Evolutionary conservation across 192 early-diverging fungal species (phyloP).

Genomic region (Glomus cerebriforme): DNA sequence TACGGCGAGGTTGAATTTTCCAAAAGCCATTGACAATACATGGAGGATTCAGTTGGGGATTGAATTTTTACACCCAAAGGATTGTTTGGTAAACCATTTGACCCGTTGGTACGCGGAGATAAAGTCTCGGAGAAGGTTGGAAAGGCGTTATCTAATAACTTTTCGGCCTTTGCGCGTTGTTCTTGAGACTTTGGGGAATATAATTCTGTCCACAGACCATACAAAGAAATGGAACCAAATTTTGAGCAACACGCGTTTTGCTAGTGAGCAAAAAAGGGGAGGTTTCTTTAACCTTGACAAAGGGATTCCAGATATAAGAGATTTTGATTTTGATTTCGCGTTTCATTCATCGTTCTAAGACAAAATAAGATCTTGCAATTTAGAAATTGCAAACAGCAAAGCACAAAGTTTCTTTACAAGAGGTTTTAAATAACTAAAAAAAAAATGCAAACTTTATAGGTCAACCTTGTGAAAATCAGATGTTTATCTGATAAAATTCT

Average conservation of each 20-base stretch:
- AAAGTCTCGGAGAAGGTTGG: slow-evolving; percentile 76
- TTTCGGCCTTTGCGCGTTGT: slow-evolving; percentile 68
- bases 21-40: slow-evolving; percentile 58
- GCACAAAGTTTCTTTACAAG: neutral
- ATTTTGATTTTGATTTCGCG: slow-evolving; percentile 20
- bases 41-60: slow-evolving; percentile 51
- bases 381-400: neutral
- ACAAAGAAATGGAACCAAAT: slow-evolving; percentile 10
- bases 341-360: slow-evolving; percentile 15
- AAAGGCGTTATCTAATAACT: slow-evolving; percentile 73
- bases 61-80: slow-evolving; percentile 17
- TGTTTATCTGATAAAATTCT: no score
- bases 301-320: slow-evolving; percentile 25
- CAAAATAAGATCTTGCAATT: neutral
- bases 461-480: neutral
- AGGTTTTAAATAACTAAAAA: no score
- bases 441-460: no score
- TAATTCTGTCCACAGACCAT: slow-evolving; percentile 34
- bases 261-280: slow-evolving; percentile 22
- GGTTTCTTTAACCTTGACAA: slow-evolving; percentile 28
- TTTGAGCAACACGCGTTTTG: slow-evolving; percentile 29
- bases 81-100: slow-evolving; percentile 24
- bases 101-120: slow-evolving; percentile 44
- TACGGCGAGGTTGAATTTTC: slow-evolving; percentile 66
- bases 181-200: slow-evolving; percentile 60